phyloP scores from a whole-genome alignment of 2,329 filamentous ascomycete species.

The Cladosporium sp. region DNA sequence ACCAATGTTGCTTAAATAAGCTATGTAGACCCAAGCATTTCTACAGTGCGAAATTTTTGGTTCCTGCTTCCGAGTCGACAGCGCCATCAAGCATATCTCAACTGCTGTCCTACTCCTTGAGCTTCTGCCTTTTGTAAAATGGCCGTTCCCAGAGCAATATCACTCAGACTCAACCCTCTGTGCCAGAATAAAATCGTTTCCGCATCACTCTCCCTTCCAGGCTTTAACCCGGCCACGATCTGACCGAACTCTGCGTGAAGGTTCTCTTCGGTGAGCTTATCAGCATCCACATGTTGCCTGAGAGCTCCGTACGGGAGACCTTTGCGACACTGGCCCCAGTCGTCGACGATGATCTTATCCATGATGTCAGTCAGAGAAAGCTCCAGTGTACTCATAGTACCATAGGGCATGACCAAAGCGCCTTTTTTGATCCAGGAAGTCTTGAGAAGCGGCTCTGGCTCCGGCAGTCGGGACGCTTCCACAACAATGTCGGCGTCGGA shows the following conservation, averaged over 20 bases:
- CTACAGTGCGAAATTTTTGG: too few species aligned
- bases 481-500: too few species aligned
- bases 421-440: background rate
- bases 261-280: background rate
- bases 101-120: too few species aligned
- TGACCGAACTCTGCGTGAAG: background rate
- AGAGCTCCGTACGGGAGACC: background rate
- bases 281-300: background rate
- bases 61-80: too few species aligned
- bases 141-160: too few species aligned
- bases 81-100: too few species aligned
- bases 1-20: too few species aligned
- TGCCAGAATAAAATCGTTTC: constrained; percentile 1
- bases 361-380: background rate
- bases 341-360: background rate
- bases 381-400: background rate
- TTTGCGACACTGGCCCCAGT: constrained; percentile 1
- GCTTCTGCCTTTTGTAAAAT: too few species aligned
- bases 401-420: background rate
- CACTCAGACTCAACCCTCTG: too few species aligned
- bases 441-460: too few species aligned
- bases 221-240: background rate
- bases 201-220: background rate
- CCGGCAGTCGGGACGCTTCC: too few species aligned
- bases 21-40: too few species aligned